phyloP scores from a whole-genome alignment of 805 yeast genomes.

The Metschnikowia cubensis region DNA sequence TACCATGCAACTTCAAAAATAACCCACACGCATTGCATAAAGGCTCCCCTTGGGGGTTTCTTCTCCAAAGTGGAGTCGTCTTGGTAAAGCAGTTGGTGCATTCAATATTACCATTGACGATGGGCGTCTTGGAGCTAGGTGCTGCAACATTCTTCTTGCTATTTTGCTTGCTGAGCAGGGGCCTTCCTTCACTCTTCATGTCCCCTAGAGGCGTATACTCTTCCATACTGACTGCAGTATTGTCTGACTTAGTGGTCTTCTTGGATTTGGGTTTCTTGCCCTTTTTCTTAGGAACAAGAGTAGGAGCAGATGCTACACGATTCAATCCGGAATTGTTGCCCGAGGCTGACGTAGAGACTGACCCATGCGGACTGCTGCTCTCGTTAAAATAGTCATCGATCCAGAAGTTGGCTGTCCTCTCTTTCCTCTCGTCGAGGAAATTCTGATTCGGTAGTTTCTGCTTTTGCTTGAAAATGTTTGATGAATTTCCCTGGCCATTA shows the following conservation, averaged over 20 bases:
- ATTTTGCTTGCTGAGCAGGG: constrained; percentile 7
- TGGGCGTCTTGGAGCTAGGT: neutral
- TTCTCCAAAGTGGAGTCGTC: constrained; percentile 93
- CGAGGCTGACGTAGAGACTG: constrained; percentile 12
- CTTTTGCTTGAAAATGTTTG: neutral
- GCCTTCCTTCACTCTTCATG: neutral
- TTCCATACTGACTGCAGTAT: neutral
- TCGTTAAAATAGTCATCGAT: constrained; percentile 4
- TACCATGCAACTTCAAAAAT: constrained; percentile 79
- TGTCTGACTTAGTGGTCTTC: neutral
- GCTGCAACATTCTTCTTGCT: neutral
- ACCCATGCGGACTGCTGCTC: constrained; percentile 9
- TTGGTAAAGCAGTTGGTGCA: constrained; percentile 90
- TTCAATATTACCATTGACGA: constrained; percentile 17
- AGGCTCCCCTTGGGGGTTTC: constrained; percentile 89
- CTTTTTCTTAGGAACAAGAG: constrained; percentile 11
- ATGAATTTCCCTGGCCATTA: neutral
- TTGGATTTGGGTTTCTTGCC: constrained; percentile 10
- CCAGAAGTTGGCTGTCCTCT: neutral
- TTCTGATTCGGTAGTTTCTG: neutral
- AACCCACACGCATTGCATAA: constrained; percentile 71
- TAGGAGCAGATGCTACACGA: constrained; percentile 2
- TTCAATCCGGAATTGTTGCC: constrained; percentile 8
- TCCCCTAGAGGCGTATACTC: neutral
- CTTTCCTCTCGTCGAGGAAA: neutral